phyloP scores from a whole-genome alignment of 1,284 basidiomycete species.

The Pisolithus thermaeus region DNA sequence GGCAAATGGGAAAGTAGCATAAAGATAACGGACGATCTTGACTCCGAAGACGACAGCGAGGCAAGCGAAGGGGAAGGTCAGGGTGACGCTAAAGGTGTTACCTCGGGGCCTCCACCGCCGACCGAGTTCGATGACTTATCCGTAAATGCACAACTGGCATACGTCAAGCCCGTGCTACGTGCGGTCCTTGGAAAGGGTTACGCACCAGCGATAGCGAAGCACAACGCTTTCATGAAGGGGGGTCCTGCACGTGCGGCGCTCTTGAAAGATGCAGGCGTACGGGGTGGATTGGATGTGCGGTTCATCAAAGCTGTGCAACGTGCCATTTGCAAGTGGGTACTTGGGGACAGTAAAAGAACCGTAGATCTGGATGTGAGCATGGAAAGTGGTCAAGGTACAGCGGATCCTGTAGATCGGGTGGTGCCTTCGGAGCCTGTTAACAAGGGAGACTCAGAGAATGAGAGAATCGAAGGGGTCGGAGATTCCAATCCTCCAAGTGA shows the following conservation, averaged over 20 bases:
- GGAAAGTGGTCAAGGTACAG: background rate
- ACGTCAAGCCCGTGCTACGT: slow-evolving; percentile 55
- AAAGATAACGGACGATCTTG: slow-evolving; percentile 39
- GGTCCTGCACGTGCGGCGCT: slow-evolving; percentile 42
- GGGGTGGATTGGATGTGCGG: slow-evolving; percentile 47
- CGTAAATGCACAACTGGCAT: slow-evolving; percentile 55
- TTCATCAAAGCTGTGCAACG: slow-evolving; percentile 45
- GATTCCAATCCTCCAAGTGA: background rate
- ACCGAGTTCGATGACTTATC: slow-evolving; percentile 41
- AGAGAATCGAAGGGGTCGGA: slow-evolving; percentile 21
- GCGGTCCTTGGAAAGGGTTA: slow-evolving; percentile 54
- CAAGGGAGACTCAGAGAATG: slow-evolving; percentile 2
- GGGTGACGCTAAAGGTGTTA: slow-evolving; percentile 29
- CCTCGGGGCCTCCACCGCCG: slow-evolving; percentile 35
- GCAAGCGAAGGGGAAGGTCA: slow-evolving; percentile 10
- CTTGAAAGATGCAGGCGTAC: slow-evolving; percentile 40
- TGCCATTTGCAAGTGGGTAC: slow-evolving; percentile 49
- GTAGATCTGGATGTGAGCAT: background rate
- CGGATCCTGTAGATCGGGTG: background rate
- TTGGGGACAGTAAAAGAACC: slow-evolving; percentile 31
- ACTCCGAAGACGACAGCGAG: slow-evolving; percentile 41
- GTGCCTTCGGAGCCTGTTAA: background rate
- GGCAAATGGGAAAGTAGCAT: slow-evolving; percentile 48
- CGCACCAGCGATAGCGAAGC: slow-evolving; percentile 41
- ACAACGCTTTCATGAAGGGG: slow-evolving; percentile 54